phyloP scores from a whole-genome alignment of 2,329 filamentous ascomycete species.

The Alternaria postmessia region DNA sequence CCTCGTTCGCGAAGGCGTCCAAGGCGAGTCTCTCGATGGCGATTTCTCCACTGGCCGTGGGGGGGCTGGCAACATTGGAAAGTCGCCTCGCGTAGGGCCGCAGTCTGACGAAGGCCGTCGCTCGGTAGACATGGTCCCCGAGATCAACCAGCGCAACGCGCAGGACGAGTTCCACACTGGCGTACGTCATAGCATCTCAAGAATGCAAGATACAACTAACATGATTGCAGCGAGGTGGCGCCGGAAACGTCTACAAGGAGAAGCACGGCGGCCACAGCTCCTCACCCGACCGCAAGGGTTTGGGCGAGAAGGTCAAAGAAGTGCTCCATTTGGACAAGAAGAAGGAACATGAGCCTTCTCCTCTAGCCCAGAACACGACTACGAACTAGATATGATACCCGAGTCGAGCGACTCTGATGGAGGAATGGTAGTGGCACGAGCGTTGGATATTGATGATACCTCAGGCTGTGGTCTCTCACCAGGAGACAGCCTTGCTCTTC shows the following conservation, averaged over 20 bases:
- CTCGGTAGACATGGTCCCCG: slow-evolving; percentile 55
- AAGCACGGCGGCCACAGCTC: slow-evolving; percentile 58
- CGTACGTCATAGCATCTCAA: slow-evolving; percentile 34
- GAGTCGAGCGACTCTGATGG: slow-evolving; percentile 7
- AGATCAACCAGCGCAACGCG: slow-evolving; percentile 50
- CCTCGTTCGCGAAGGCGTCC: slow-evolving; percentile 57
- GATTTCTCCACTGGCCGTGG: slow-evolving; percentile 50
- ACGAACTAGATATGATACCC: slow-evolving; percentile 34
- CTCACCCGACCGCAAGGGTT: slow-evolving; percentile 46
- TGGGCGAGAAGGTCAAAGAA: slow-evolving; percentile 57
- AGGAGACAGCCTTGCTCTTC: slow-evolving; percentile 15
- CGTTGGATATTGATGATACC: slow-evolving; percentile 23
- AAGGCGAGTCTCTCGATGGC: slow-evolving; percentile 48
- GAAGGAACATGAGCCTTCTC: slow-evolving; percentile 44
- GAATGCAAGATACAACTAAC: slow-evolving; percentile 17
- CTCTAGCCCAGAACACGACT: slow-evolving; percentile 35
- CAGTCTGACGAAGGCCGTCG: slow-evolving; percentile 34
- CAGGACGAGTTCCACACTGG: slow-evolving; percentile 59
- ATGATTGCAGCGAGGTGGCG: slow-evolving; percentile 51
- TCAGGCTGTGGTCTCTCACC: slow-evolving; percentile 11
- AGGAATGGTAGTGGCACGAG: slow-evolving; percentile 18
- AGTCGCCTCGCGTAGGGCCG: slow-evolving; percentile 46
- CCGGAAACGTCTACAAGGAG: slow-evolving; percentile 58
- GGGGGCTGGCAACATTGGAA: slow-evolving; percentile 53
- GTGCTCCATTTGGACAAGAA: slow-evolving; percentile 48